phyloP scores from a whole-genome alignment of 805 yeast species.

The Hyphopichia homilentoma region DNA sequence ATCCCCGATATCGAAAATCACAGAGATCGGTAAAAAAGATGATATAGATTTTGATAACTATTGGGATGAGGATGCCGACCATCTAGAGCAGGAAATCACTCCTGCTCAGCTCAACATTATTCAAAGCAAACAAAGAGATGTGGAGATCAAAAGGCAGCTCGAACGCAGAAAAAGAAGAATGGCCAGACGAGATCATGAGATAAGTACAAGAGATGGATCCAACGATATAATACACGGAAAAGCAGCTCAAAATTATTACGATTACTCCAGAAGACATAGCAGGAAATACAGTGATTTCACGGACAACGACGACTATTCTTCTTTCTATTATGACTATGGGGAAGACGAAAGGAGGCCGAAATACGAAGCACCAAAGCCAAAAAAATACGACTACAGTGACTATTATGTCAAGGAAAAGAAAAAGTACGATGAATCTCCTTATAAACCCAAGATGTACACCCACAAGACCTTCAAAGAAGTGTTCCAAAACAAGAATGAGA shows the following conservation, averaged over 20 bases:
- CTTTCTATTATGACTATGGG: constrained; percentile 5
- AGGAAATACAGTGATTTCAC: background rate
- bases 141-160: background rate
- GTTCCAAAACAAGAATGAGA: constrained; percentile 28
- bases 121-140: constrained; percentile 9
- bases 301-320: constrained; percentile 4
- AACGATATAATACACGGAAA: constrained; percentile 1
- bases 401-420: constrained; percentile 37
- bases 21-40: constrained; percentile 1
- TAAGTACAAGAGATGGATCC: background rate
- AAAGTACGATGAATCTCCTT: constrained; percentile 28
- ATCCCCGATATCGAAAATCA: constrained; percentile 2
- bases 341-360: background rate
- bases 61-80: constrained; percentile 24
- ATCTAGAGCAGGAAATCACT: constrained; percentile 29
- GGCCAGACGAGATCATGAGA: constrained; percentile 1
- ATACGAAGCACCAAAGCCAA: background rate
- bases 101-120: constrained; percentile 35
- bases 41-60: background rate
- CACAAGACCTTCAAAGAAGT: constrained; percentile 39
- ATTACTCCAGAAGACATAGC: background rate
- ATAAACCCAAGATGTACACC: constrained; percentile 34
- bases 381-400: constrained; percentile 10
- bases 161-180: constrained; percentile 4
- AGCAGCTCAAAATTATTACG: background rate